Percentiles rank a stretch among this genome's conserved stretches.
Evolutionary conservation across 495 filamentous ascomycete species (phyloP).

Genomic region (Terfezia boudieri): DNA sequence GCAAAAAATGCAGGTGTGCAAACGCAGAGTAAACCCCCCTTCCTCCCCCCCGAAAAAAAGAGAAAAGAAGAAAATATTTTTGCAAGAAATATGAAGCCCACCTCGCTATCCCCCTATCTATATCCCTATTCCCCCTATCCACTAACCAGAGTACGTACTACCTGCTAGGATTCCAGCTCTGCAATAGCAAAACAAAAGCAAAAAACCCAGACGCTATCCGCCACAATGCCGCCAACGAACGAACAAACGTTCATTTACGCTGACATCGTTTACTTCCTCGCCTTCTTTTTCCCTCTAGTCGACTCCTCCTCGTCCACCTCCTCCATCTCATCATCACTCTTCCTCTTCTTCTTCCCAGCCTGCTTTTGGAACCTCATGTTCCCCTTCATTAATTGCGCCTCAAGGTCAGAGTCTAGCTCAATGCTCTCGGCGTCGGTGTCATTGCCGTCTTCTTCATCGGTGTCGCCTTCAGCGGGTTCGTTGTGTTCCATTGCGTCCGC

Average conservation of each 20-base stretch:
- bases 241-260: neutral
- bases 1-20: too few relatives aligned
- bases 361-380: constrained; percentile 7
- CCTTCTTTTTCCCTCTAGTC: constrained; percentile 11
- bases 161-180: too few relatives aligned
- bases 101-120: too few relatives aligned
- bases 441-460: constrained; percentile 23
- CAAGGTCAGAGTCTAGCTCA: constrained; percentile 9
- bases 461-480: constrained; percentile 36
- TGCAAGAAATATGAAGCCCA: too few relatives aligned
- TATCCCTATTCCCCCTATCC: too few relatives aligned
- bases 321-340: constrained; percentile 18
- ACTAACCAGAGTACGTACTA: too few relatives aligned
- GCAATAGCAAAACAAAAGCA: neutral
- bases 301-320: constrained; percentile 10
- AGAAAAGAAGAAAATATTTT: too few relatives aligned
- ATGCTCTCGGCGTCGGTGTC: constrained; percentile 24
- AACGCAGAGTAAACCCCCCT: too few relatives aligned
- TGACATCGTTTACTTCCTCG: constrained; percentile 5
- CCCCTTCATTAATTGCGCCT: constrained; percentile 3
- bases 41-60: too few relatives aligned
- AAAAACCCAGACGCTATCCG: neutral
- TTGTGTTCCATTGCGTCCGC: constrained; percentile 4
- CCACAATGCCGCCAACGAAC: neutral
- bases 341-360: constrained; percentile 23